phyloP scores from a whole-genome alignment of 2,329 filamentous ascomycete genomes.

The Hymenoscyphus fructigenus region DNA sequence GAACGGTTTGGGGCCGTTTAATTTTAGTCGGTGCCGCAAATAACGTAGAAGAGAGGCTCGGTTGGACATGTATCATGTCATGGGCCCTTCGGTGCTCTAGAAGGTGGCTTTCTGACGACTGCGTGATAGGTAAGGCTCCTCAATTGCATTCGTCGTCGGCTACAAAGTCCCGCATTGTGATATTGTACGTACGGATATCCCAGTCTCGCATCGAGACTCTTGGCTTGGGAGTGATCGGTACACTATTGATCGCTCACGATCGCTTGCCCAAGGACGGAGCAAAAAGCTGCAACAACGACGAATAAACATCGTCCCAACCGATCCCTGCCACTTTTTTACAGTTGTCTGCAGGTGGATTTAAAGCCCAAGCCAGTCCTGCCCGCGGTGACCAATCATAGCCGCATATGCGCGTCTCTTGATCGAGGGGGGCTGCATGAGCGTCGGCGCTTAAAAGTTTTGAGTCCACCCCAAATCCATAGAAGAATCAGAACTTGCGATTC shows the following conservation, averaged over 20 bases:
- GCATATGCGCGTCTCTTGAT: constrained; percentile 33
- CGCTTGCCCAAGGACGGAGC: not conserved
- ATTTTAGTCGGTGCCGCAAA: not conserved
- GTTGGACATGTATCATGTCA: not conserved
- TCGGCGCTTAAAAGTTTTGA: constrained; percentile 22
- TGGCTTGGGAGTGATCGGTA: not conserved
- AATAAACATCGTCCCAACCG: constrained; percentile 3
- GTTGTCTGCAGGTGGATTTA: constrained; percentile 2
- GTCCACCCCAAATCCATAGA: not conserved
- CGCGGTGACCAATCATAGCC: constrained; percentile 21
- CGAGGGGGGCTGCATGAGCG: constrained; percentile 23
- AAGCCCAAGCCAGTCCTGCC: not conserved
- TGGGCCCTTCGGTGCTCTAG: not conserved
- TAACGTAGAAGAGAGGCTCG: constrained; percentile 1
- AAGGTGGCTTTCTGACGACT: not conserved
- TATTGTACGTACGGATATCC: not conserved
- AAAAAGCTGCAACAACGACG: not conserved
- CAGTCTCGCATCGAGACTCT: not conserved
- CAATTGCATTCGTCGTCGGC: not conserved
- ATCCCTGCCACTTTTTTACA: not conserved
- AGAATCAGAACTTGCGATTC: not conserved
- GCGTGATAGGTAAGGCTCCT: not conserved
- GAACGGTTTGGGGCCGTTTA: not conserved
- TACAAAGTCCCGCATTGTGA: not conserved
- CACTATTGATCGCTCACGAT: not conserved